Evolutionary conservation across 2,329 filamentous ascomycete genomes (phyloP).

Genomic region (Aspergillus flavus): DNA sequence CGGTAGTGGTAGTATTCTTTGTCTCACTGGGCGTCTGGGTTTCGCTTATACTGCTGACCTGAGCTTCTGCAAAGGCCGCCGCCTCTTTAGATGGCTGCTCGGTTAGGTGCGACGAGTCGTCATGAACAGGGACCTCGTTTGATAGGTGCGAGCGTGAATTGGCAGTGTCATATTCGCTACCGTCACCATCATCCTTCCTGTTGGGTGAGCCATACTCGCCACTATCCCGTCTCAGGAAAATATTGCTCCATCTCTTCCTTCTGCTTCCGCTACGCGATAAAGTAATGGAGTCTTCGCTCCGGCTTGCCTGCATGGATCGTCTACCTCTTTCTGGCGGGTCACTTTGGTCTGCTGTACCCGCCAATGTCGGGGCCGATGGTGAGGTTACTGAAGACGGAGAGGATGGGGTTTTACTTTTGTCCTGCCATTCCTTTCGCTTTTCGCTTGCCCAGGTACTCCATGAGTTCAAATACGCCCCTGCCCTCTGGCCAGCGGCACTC

Average conservation of each 20-base stretch:
- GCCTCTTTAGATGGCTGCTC: conserved; percentile 2
- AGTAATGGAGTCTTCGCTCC: conserved; percentile 31
- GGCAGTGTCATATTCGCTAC: conserved; percentile 21
- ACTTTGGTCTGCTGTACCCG: conserved; percentile 26
- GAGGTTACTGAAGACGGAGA: conserved; percentile 28
- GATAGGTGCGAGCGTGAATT: conserved; percentile 38
- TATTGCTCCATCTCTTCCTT: conserved; percentile 42
- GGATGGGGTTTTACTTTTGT: conserved; percentile 35
- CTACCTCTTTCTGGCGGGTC: conserved; percentile 33
- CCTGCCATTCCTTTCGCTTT: conserved; percentile 50
- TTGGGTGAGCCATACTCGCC: conserved; percentile 28
- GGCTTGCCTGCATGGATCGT: conserved; percentile 29
- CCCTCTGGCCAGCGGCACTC: conserved; percentile 56
- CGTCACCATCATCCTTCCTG: conserved; percentile 27
- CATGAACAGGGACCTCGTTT: conserved; percentile 29
- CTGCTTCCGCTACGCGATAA: conserved; percentile 36
- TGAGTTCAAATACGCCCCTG: conserved; percentile 64
- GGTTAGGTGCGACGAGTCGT: conserved; percentile 9
- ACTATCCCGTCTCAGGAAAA: conserved; percentile 37
- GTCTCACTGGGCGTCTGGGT: not conserved
- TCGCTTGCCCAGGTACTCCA: conserved; percentile 64
- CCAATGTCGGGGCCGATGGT: conserved; percentile 26
- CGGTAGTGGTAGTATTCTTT: not conserved
- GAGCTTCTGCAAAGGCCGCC: not conserved
- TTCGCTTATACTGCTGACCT: not conserved